Evolutionary conservation across 140 eudicot genomes (phyloP), one percentile per base, ranked within the genome.

Genomic region (Stevia rebaudiana): DNA sequence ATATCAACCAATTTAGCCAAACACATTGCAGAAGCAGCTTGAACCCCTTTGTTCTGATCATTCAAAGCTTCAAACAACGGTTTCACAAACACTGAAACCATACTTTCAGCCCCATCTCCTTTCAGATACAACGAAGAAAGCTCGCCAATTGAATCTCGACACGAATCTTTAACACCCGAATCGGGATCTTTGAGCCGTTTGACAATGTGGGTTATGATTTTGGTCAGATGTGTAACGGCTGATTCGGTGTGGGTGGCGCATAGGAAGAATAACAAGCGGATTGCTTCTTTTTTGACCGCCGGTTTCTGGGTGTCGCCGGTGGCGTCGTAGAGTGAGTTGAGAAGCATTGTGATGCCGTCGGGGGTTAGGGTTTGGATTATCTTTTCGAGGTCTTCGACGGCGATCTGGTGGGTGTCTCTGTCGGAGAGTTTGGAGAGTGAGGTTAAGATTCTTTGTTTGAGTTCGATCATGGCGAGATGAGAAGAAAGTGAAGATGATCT

Each of bases 331-430:
- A 90, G 91, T 63, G 90, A 84, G 71, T 87, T 90, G 59, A 90
- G 82, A 43, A 87, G 81, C 94, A 90, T 84, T 35, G 90, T 68
- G 72, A 87, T 66, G 63, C 81, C 86, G 53, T 90, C 97, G 19
- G 81, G 82, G 16, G 89, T 63, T 17, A 90, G 84, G 74, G 94
- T 80, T 49, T 80, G 86, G 59, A 90, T 87, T 62, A 82, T 78
- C 11, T 83, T 83, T 53, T 90, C 94, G 37, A 90, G 88, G 83
- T 90, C 97, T 68, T 90, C 94, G 11, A 87, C 81, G 63, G 90
- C 97, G 90, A 90, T 87, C 82, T 90, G 97, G 81, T 90, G 90
- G 54, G 97, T 90, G 71, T 90, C 97, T 47, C 97, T 44, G 67
- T 90, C 97, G 69, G 97, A 85, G 68, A 90, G 95, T 40, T 90